Evolutionary conservation across 75 land plant genomes (phyloP), one percentile per base, ranked within the genome.

Genomic region (Selaginella moellendorffii): DNA sequence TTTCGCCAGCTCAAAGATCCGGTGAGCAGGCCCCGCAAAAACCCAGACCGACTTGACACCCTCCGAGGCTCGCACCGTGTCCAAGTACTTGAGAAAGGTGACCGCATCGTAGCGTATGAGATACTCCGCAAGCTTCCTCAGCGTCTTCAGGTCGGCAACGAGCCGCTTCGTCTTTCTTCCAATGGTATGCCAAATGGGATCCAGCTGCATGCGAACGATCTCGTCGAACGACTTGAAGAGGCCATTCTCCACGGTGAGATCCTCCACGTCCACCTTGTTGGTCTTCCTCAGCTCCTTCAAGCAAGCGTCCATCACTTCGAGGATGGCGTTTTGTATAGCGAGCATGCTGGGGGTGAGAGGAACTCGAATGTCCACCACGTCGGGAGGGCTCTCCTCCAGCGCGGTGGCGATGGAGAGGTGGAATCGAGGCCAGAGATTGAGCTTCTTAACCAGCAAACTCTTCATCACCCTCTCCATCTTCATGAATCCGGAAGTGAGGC

Each of bases 161-260:
- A 95, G 84, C 77, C 90, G 99, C 70, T 84, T 95, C 1, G 88
- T 90, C 69, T 84, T 95, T 86, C 76, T 80, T 53, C 99, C 88
- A 63, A 95, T 64, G 0, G 84, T 82, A 67, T 90, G 99, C 99
- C 99, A 95, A 29, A 95, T 95, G 10, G 99, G 92, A 67, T 95
- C 97, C 31, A 95, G 74, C 72, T 95, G 99, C 71, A 78, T 54
- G 68, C 91, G 61, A 52, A 90, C 78, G 56, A 95, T 90, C 77
- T 95, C 99, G 78, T 95, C 96, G 67, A 95, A 95, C 0, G 99
- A 95, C 76, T 95, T 95, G 66, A 95, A 84, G 63, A 95, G 73
- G 14, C 99, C 97, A 60, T 90, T 95, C 75, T 90, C 99, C 21
- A 95, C 88, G 0, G 99, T 95, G 72, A 95, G 63, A 62, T 95